Base-by-base conservation (phyloP, 139 green algal species). In the Spirogloea muscicola region DNA sequence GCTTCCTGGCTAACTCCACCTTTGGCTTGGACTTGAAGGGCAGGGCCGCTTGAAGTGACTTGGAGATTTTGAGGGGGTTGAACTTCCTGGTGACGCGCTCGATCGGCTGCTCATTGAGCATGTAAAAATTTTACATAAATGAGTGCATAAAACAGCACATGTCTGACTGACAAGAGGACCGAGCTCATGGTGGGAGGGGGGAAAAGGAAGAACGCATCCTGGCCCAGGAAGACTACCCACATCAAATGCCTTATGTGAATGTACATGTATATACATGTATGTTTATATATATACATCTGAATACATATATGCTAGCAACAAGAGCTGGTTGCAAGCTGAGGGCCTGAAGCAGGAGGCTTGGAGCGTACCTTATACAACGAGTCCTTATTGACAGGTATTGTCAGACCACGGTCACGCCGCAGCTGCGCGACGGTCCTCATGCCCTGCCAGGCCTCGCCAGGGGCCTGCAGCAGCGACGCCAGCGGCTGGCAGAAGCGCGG, bases 1-100 rank as follows among this genome's bases (percentile, higher is more conserved):
- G 27, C 82, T 91, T 91, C 48, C 88, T 77, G 2, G 55, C 42
- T 0, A 62, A 31, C 81, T 93, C 86, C 40, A 90, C 41, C 82
- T 96, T 97, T 37, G 93, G 92, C 88, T 98, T 98, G 73, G 84
- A 91, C 80, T 95, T 94, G 88, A 93, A 98, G 0, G 93, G 93
- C 74, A 98, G 85, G 16, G 85, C 87, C 2, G 88, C 87, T 80
- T 91, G 88, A 34, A 97, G 85, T 39, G 82, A 70, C 55, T 88
- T 88, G 5, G 93, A 93, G 2, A 98, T 80, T 59, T 92, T 90
- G 18, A 98, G 88, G 0, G 91, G 88, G 72, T 96, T 96, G 89
- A 98, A 98, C 52, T 87, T 74, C 34, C 89, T 84, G 7, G 88
- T 85, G 0, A 75, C 76, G 0, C 94, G 80, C 82, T 96, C 91